phyloP scores from a whole-genome alignment of 495 filamentous ascomycete genomes.

The Umbilicaria muhlenbergii region DNA sequence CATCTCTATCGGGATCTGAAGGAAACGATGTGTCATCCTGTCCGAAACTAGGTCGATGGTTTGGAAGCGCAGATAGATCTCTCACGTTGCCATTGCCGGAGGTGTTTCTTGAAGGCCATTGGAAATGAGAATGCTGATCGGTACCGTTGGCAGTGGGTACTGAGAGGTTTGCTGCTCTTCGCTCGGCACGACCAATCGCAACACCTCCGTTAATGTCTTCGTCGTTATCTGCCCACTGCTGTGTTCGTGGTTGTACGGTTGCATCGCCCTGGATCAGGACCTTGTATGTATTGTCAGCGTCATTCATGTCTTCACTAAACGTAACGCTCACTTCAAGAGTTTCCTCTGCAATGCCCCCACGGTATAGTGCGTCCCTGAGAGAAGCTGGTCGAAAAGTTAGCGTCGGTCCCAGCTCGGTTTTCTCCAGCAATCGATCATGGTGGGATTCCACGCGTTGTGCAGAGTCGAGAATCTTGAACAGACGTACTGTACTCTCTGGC shows the following conservation, averaged over 20 bases:
- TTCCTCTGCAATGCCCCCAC: slow-evolving; percentile 44
- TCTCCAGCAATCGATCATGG: neutral
- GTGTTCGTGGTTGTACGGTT: slow-evolving; percentile 9
- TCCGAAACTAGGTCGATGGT: slow-evolving; percentile 13
- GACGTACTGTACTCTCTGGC: slow-evolving; percentile 26
- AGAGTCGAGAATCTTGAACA: neutral
- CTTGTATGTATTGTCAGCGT: slow-evolving; percentile 20
- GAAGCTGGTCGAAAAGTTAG: slow-evolving; percentile 28
- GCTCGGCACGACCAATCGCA: slow-evolving; percentile 4
- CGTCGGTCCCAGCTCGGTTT: neutral
- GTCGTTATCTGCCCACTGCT: slow-evolving; percentile 11
- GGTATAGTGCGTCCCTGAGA: slow-evolving; percentile 43
- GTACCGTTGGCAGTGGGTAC: neutral
- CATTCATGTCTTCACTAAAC: slow-evolving; percentile 3
- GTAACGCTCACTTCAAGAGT: slow-evolving; percentile 38
- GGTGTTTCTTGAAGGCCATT: slow-evolving; percentile 1
- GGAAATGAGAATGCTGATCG: neutral
- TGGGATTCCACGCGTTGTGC: slow-evolving; percentile 1
- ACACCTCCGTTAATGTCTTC: slow-evolving; percentile 16
- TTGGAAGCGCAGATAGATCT: slow-evolving; percentile 4
- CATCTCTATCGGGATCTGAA: slow-evolving; percentile 25
- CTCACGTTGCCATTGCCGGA: slow-evolving; percentile 7
- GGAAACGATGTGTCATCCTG: slow-evolving; percentile 21
- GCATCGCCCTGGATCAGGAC: slow-evolving; percentile 35
- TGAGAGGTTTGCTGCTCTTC: slow-evolving; percentile 3